A percentile compares a stretch with the other conserved stretches of the same genome.
These are phyloP conservation scores for Santalum album DNA, from an alignment of 164 flowering plant genomes.

Conservation along the genomic window DNA sequence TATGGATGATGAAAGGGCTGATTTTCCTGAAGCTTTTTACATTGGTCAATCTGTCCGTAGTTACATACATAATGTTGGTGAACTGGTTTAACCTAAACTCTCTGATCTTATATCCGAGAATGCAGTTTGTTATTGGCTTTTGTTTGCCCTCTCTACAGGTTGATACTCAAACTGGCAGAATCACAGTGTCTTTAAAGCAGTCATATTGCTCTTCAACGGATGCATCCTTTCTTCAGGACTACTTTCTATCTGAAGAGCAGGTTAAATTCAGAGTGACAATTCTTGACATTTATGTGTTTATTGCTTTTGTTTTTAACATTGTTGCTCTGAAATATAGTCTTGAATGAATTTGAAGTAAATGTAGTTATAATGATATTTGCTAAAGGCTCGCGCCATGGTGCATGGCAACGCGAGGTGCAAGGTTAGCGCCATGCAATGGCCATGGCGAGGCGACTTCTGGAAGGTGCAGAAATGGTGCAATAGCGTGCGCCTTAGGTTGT, in stretches of 20 bases:
- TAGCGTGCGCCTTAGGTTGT: too few relatives aligned
- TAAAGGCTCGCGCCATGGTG: too few relatives aligned
- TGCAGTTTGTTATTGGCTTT: not conserved
- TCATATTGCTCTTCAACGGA: slow-evolving; percentile 71
- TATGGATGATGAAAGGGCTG: slow-evolving; percentile 36
- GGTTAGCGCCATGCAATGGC: too few relatives aligned
- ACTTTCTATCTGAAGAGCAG: slow-evolving; percentile 72
- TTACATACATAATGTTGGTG: slow-evolving; percentile 58
- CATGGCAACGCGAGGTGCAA: too few relatives aligned
- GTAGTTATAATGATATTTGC: too few relatives aligned
- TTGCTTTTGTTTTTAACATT: too few relatives aligned
- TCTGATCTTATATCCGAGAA: not conserved
- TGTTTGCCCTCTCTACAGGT: slow-evolving; percentile 36
- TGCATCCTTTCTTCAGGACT: slow-evolving; percentile 73
- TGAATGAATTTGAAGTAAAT: too few relatives aligned
- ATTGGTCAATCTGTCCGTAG: slow-evolving; percentile 94
- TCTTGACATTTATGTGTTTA: too few relatives aligned
- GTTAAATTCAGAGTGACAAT: slow-evolving; percentile 20
- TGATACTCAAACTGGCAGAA: slow-evolving; percentile 45
- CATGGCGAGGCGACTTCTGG: too few relatives aligned
- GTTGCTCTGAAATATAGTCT: too few relatives aligned
- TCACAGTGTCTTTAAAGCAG: slow-evolving; percentile 81
- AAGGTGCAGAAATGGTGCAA: too few relatives aligned
- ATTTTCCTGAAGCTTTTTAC: slow-evolving; percentile 48
- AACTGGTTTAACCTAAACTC: not conserved